Evolutionary conservation across 805 yeast genomes (phyloP).

Genomic region (Metschnikowia hibisci): DNA sequence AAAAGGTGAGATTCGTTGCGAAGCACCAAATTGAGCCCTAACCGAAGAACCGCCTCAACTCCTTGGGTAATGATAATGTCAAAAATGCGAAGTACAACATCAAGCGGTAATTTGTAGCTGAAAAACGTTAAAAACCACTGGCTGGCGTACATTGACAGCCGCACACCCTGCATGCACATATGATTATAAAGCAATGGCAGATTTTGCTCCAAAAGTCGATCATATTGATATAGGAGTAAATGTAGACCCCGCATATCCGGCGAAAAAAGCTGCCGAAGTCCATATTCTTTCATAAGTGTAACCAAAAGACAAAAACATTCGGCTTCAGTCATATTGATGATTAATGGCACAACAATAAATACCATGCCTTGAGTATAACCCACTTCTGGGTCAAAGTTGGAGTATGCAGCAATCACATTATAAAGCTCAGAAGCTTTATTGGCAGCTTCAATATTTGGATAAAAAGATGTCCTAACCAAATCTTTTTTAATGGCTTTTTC

Average conservation of each 20-base stretch:
- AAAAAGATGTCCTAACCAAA: constrained; percentile 79
- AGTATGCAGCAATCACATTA: constrained; percentile 77
- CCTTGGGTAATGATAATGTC: constrained; percentile 92
- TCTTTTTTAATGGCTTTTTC: constrained; percentile 80
- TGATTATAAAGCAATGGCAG: constrained; percentile 73
- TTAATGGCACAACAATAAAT: constrained; percentile 79
- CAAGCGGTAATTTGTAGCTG: constrained; percentile 91
- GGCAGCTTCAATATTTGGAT: constrained; percentile 50
- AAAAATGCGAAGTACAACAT: constrained; percentile 79
- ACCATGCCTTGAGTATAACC: constrained; percentile 99
- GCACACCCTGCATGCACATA: constrained; percentile 78
- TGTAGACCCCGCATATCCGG: constrained; percentile 95
- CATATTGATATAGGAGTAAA: constrained; percentile 82
- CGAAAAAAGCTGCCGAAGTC: constrained; percentile 69
- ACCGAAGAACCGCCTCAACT: constrained; percentile 75
- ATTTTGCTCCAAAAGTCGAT: constrained; percentile 73
- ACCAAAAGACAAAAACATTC: constrained; percentile 83
- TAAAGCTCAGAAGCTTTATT: constrained; percentile 62
- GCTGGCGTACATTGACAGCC: constrained; percentile 93
- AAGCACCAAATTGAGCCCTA: constrained; percentile 76
- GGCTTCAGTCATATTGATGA: constrained; percentile 74
- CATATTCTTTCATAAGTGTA: constrained; percentile 79
- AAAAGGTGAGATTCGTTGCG: constrained; percentile 60
- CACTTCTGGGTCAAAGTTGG: constrained; percentile 83
- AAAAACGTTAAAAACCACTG: constrained; percentile 97